Conservation (phyloP, 495 filamentous ascomycete genomes). For the Aspergillus panamensis region DNA sequence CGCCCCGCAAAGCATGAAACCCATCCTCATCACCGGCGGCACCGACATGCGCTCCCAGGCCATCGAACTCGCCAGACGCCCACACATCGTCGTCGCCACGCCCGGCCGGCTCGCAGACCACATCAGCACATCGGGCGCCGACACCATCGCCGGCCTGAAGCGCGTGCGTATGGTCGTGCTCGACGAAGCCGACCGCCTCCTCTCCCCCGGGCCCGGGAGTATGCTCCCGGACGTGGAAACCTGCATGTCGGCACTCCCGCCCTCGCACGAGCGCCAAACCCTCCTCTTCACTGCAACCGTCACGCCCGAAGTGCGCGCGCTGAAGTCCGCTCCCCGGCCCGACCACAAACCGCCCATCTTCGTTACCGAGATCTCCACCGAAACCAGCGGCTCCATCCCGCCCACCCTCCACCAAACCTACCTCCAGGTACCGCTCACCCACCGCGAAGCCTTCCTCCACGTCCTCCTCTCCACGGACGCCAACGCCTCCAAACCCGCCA, state of each 20-base stretch:
- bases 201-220: constrained; percentile 70
- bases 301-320: constrained; percentile 82
- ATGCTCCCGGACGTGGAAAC: constrained; percentile 93
- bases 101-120: constrained; percentile 93
- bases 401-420: constrained; percentile 78
- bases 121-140: constrained; percentile 81
- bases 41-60: constrained; percentile 91
- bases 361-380: constrained; percentile 81
- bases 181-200: constrained; percentile 91
- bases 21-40: constrained; percentile 82
- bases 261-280: constrained; percentile 70
- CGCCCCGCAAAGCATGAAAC: constrained; percentile 77
- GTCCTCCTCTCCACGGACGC: constrained; percentile 75
- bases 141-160: constrained; percentile 77
- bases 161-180: constrained; percentile 83
- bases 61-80: constrained; percentile 70
- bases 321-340: constrained; percentile 70
- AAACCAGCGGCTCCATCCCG: constrained; percentile 64
- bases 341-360: constrained; percentile 70
- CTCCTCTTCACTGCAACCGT: constrained; percentile 96
- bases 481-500: constrained; percentile 69
- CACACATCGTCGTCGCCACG: constrained; percentile 92
- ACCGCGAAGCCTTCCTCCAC: constrained; percentile 91
- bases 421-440: constrained; percentile 79
- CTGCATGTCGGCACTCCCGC: constrained; percentile 75